Base-by-base conservation (phyloP, 768 basidiomycete species). In the Amanita phalloides region DNA sequence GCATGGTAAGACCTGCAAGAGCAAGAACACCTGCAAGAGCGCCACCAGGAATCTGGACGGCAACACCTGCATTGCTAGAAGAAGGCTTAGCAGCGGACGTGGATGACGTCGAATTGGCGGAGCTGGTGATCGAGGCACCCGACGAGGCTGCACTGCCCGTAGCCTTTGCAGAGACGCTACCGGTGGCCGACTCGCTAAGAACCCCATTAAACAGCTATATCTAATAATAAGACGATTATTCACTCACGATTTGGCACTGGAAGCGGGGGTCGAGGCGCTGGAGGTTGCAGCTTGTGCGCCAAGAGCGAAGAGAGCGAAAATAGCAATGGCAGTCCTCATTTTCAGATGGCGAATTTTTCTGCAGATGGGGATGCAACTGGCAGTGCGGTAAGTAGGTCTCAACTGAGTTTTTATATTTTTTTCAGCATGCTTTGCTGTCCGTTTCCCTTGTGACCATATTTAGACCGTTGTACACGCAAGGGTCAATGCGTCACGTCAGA, bases 11-110 rank as follows among this genome's bases (percentile, higher is more conserved):
- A n/a, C 49, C 49, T 10, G 30, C 49, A 1, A 50, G 38, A 20
- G 49, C 49, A 28, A 50, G 49, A 38, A 50, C 49, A 20, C 49
- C 49, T 1, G 49, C 49, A 20, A 50, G 37, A 20, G 41, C 49
- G 8, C 49, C 39, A n/a, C 39, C 30, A 17, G 49, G 39, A 20
- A 43, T 28, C 4, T 42, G 21, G 39, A 9, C 30, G 17, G 8
- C 30, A 3, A 25, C 17, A 13, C 14, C 49, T 13, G 39, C 41
- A 37, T 21, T 50, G n/a, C 30, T 35, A 3, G 47, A 35, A 26
- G 48, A 38, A 6, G 48, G 21, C 25, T 23, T 38, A n/a, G 48
- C 37, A 48, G 47, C 35, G 6, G 35, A 20, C 10, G 44, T 5
- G 8, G 46, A 21, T 2, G 33, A 33, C 0, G 33, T 33, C 2